Conservation (phyloP, 495 filamentous ascomycete genomes). For the Letharia lupina region DNA sequence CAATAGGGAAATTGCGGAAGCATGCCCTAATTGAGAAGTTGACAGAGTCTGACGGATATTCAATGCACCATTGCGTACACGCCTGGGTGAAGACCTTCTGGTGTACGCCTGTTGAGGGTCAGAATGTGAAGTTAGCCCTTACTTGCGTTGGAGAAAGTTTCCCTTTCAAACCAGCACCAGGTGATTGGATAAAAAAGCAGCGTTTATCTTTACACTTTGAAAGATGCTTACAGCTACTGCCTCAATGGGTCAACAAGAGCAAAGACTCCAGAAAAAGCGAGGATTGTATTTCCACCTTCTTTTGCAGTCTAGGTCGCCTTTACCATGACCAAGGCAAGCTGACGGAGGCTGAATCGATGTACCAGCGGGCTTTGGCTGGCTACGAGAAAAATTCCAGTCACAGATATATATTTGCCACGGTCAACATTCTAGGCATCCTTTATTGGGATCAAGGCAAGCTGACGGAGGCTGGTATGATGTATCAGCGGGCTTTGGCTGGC, state of each 20-base stretch:
- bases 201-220: background rate
- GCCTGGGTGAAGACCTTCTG: constrained; percentile 23
- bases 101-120: constrained; percentile 8
- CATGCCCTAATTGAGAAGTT: background rate
- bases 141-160: background rate
- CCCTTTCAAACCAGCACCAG: background rate
- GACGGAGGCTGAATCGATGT: constrained; percentile 29
- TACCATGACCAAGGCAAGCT: constrained; percentile 26
- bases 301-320: constrained; percentile 23
- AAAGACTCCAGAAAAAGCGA: constrained; percentile 30
- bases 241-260: constrained; percentile 21
- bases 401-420: background rate
- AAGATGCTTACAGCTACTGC: background rate
- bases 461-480: constrained; percentile 30
- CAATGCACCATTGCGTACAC: constrained; percentile 34
- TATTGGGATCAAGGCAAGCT: constrained; percentile 26
- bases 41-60: constrained; percentile 30
- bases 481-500: constrained; percentile 30
- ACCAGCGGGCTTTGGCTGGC: constrained; percentile 30
- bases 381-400: constrained; percentile 23
- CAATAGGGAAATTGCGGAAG: background rate
- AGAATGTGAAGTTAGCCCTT: background rate
- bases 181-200: background rate
- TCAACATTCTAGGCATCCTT: constrained; percentile 22
- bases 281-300: constrained; percentile 26